Evolutionary conservation across 352 stramenopile species (phyloP), one percentile per base, ranked within the genome.

Genomic region (Globisporangium sylvaticum): DNA sequence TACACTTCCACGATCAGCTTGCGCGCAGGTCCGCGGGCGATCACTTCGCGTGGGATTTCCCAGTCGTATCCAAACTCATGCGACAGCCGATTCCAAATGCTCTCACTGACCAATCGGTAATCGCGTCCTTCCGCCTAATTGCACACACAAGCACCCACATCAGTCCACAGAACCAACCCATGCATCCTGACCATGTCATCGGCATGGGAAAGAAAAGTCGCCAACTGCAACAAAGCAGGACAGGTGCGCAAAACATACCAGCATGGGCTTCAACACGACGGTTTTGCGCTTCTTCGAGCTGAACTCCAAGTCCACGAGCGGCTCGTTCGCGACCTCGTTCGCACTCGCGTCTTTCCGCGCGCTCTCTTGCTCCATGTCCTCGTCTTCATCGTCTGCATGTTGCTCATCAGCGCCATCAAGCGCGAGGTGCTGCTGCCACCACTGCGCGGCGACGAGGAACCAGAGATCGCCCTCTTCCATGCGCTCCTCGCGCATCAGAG

Each of bases 1-100:
- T 96, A 89, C 4, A 94, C 70, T 44, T 93, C 83, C 15, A 95
- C 80, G 32, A 81, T 34, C n/a, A 79, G 71, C 66, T 77, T 74
- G 52, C 66, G 70, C 15, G 66, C 58, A 1, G 72, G 74, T 20
- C 79, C 81, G 31, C 74, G 75, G 10, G 75, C 58, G 25, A 94
- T 69, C 1, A 96, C 86, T 15, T 74, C 69, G 29, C 88, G 76
- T 3, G 77, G 14, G 58, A 96, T 92, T 68, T 84, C 81, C 78
- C 83, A 94, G 64, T 94, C 86, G 65, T 67, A 88, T 32, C 81
- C 74, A 63, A 88, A 90, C 42, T 72, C 70, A 62, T 90, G 74
- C 29, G 76, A 82, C 27, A 94, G 64, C 22, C 81, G 71, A 54
- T 82, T 87, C 86, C 86, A 94, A 46, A 94, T 81, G 27, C 73